Evolutionary conservation across 2,329 filamentous ascomycete genomes (phyloP).

Genomic region (Aureobasidium sp.): DNA sequence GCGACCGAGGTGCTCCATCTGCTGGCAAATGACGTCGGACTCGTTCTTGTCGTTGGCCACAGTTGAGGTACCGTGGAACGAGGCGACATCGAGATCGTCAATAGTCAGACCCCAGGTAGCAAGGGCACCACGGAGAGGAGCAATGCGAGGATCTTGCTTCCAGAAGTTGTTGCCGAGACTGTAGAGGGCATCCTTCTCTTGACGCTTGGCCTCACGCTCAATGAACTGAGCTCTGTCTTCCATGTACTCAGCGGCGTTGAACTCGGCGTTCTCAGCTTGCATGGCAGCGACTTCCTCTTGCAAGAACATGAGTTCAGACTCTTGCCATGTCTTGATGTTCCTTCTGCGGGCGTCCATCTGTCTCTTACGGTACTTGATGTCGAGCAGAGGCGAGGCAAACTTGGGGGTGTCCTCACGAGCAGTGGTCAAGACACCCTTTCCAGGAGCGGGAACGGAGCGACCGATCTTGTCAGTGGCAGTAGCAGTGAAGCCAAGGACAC

Average conservation of each 20-base stretch:
- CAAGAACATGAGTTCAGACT: slow-evolving; percentile 86
- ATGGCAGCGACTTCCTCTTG: slow-evolving; percentile 89
- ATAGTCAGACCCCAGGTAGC: slow-evolving; percentile 98
- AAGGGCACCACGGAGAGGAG: slow-evolving; percentile 88
- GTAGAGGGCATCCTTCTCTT: slow-evolving; percentile 86
- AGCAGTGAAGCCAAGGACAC: slow-evolving; percentile 84
- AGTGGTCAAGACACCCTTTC: slow-evolving; percentile 92
- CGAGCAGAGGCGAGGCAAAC: slow-evolving; percentile 89
- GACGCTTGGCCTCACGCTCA: slow-evolving; percentile 75
- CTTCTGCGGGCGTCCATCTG: slow-evolving; percentile 90
- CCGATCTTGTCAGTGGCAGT: slow-evolving; percentile 99
- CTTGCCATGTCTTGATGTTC: slow-evolving; percentile 94
- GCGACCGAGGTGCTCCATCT: slow-evolving; percentile 88
- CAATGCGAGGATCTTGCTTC: slow-evolving; percentile 90
- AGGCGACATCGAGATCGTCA: slow-evolving; percentile 89
- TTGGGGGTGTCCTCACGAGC: slow-evolving; percentile 85
- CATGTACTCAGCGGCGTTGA: slow-evolving; percentile 78
- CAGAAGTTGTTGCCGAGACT: slow-evolving; percentile 98
- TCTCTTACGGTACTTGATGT: slow-evolving; percentile 94
- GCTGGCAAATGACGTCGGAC: slow-evolving; percentile 92
- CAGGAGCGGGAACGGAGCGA: slow-evolving; percentile 90
- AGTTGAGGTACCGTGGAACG: slow-evolving; percentile 98
- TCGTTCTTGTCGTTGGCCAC: slow-evolving; percentile 99
- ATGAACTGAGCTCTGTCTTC: slow-evolving; percentile 81
- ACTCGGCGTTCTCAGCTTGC: slow-evolving; percentile 65